Conservation (phyloP, 331 rosid genomes). For the Pyrus hybrid region DNA sequence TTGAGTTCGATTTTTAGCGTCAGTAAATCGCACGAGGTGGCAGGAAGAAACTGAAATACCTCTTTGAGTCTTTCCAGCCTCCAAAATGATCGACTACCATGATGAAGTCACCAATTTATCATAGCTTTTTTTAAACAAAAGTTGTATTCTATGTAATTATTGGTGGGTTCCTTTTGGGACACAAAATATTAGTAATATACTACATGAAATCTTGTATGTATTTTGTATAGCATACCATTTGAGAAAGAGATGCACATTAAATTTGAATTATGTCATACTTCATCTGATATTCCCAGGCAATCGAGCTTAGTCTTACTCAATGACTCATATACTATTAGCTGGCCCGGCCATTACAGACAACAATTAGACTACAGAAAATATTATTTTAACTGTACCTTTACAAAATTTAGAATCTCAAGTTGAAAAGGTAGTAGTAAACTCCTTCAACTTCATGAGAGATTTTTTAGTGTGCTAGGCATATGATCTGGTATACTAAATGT, state of each 20-base stretch:
- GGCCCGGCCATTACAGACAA: not conserved
- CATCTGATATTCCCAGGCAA: slow-evolving; percentile 11
- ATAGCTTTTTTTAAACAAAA: too few relatives aligned
- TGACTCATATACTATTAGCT: not conserved
- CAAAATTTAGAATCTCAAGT: not conserved
- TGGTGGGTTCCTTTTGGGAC: not conserved
- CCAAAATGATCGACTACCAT: too few relatives aligned
- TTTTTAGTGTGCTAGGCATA: too few relatives aligned
- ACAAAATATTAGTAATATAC: not conserved
- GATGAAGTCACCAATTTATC: too few relatives aligned
- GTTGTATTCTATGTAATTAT: too few relatives aligned
- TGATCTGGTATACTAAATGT: too few relatives aligned
- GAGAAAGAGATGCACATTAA: not conserved
- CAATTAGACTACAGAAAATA: not conserved
- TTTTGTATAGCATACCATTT: too few relatives aligned
- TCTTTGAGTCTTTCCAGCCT: too few relatives aligned
- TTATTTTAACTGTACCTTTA: not conserved
- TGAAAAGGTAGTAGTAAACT: not conserved
- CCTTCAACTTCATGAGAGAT: not conserved
- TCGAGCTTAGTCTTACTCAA: not conserved
- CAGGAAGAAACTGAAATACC: too few relatives aligned
- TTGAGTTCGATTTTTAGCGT: too few relatives aligned
- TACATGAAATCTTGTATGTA: not conserved
- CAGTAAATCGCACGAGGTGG: too few relatives aligned
- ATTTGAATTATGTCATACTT: not conserved